phyloP scores from a whole-genome alignment of 805 yeast genomes.

The Metschnikowia gruessii region DNA sequence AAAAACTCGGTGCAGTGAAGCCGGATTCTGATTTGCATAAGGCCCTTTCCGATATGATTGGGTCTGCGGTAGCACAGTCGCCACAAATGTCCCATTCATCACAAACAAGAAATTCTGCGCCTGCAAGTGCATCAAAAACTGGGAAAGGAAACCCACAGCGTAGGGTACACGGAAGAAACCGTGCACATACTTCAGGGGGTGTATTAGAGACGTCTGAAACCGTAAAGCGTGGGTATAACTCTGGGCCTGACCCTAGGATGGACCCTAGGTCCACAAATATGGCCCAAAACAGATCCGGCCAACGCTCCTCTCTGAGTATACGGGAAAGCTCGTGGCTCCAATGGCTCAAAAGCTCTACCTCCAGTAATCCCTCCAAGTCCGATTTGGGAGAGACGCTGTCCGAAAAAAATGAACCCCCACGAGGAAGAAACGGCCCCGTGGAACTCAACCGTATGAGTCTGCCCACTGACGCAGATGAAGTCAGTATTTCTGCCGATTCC shows the following conservation, averaged over 20 bases:
- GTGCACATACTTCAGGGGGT: too few species aligned
- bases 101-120: too few species aligned
- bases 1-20: background rate
- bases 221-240: too few species aligned
- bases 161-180: too few species aligned
- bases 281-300: too few species aligned
- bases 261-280: too few species aligned
- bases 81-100: background rate
- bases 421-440: constrained; percentile 32
- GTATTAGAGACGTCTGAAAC: too few species aligned
- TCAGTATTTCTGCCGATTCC: constrained; percentile 19
- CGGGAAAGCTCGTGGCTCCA: constrained; percentile 9
- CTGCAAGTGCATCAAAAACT: too few species aligned
- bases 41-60: constrained; percentile 28
- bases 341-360: constrained; percentile 10
- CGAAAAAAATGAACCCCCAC: too few species aligned
- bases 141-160: too few species aligned
- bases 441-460: constrained; percentile 38
- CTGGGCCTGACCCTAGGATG: too few species aligned
- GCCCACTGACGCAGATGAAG: constrained; percentile 1
- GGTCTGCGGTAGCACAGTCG: constrained; percentile 21
- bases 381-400: background rate
- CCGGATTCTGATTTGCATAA: constrained; percentile 13
- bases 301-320: background rate
- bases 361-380: background rate